These are phyloP conservation scores for Dothistroma septosporum DNA, from an alignment of 2,329 filamentous ascomycete genomes.

Conservation along the genomic window DNA sequence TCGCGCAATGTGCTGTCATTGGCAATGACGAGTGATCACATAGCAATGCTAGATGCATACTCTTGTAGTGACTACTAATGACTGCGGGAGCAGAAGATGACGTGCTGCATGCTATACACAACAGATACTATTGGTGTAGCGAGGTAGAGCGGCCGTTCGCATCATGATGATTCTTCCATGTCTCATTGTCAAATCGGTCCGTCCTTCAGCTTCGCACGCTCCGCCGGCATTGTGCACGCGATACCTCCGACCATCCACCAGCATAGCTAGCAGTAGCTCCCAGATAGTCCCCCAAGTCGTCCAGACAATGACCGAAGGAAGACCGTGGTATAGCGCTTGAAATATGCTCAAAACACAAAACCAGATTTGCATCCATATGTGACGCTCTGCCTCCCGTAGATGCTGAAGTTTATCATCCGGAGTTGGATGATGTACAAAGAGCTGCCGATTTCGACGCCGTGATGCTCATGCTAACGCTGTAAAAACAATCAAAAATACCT, in stretches of 20 bases:
- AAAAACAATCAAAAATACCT: neutral
- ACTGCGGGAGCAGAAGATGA: neutral
- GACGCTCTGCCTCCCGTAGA: constrained; percentile 4
- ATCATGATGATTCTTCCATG: neutral
- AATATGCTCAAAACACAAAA: constrained; percentile 2
- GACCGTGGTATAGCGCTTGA: constrained; percentile 7
- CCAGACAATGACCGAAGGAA: constrained; percentile 4
- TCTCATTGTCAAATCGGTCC: neutral
- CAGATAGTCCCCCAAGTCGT: neutral
- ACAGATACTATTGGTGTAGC: neutral
- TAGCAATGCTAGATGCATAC: neutral
- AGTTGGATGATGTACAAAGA: neutral
- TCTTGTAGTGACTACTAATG: neutral
- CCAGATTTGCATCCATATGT: neutral
- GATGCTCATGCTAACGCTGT: constrained; percentile 1
- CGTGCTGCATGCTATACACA: neutral
- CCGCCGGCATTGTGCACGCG: no score
- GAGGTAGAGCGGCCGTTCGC: neutral
- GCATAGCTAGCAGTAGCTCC: neutral
- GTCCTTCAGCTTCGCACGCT: neutral
- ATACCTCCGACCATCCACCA: neutral
- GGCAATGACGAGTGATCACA: no score
- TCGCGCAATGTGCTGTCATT: neutral
- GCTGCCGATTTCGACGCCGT: neutral
- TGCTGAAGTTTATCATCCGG: neutral